Evolutionary conservation across 2,329 filamentous ascomycete genomes (phyloP), one percentile per base, ranked within the genome.

Genomic region (Triangularia verruculosa): DNA sequence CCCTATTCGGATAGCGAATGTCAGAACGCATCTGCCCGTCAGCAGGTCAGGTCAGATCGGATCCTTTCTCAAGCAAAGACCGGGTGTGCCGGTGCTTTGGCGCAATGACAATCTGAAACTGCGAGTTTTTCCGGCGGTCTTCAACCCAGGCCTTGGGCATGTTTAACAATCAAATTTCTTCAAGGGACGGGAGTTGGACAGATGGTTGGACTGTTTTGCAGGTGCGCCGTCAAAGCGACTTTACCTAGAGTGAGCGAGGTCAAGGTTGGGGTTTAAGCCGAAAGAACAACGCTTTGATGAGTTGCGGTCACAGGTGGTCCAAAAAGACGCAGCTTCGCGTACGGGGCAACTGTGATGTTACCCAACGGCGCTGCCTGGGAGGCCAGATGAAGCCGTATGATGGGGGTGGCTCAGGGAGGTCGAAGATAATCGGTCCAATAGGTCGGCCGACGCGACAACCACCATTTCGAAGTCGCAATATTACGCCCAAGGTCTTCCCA

Each of bases 1-100:
- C 24, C 24, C 28, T 57, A 57, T 24, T 39, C 39, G 13, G 34
- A 39, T 39, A 39, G 4, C 34, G 17, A 39, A n/a, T 39, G 34
- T 39, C 34, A 39, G 34, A 39, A 39, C 13, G 17, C 13, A 13
- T 39, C 34, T 39, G 34, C 34, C 34, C 34, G 34, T 47, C 39
- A 47, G 39, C 39, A 47, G 39, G n/a, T 43, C 32, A 24, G 34
- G 56, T 32, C 56, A 58, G 56, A 58, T 58, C 30, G 12, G 24
- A 56, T 56, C 54, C 54, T 34, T 57, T 17, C 8, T 47, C 39
- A 47, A 34, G 22, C 28, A 22, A 58, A 58, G 15, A 32, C 32
- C 22, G 22, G 56, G 55, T 22, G 20, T 47, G n/a, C 39, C 56
- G 56, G 56, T 43, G 39, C n/a, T 17, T 17, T 43, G 17, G 39